A percentile compares a stretch with the other conserved stretches of the same genome.
Conservation (phyloP, 2,329 filamentous ascomycete species). For the Fusarium udum region DNA sequence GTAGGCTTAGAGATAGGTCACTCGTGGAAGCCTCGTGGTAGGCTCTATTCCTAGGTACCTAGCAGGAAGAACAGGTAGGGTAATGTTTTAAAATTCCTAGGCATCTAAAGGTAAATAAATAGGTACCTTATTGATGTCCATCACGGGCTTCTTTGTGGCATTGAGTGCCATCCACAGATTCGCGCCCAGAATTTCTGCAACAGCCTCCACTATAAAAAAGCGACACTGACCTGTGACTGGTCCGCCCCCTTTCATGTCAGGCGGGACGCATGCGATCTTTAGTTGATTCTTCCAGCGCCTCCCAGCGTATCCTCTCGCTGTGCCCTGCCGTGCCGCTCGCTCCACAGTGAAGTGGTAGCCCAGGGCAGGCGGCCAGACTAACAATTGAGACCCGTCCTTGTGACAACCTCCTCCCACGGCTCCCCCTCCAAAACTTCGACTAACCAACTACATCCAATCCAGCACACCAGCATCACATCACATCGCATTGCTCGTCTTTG, state of each 20-base stretch:
- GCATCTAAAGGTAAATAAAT: not conserved
- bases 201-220: slow-evolving; percentile 6
- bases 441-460: slow-evolving; percentile 33
- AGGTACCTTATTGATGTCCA: not conserved
- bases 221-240: slow-evolving; percentile 18
- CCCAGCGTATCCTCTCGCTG: slow-evolving; percentile 21
- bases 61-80: not conserved
- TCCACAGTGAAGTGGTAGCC: slow-evolving; percentile 16
- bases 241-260: not conserved
- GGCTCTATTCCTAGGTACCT: not conserved
- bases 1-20: not conserved
- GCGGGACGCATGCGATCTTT: slow-evolving; percentile 15
- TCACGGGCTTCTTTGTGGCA: not conserved
- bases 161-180: not conserved
- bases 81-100: not conserved
- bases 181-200: not conserved
- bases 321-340: slow-evolving; percentile 13
- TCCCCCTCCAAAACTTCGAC: slow-evolving; percentile 38
- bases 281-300: slow-evolving; percentile 19
- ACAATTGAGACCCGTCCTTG: slow-evolving; percentile 30
- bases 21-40: not conserved
- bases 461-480: slow-evolving; percentile 22
- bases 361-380: slow-evolving; percentile 18
- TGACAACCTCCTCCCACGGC: slow-evolving; percentile 38
- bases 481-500: slow-evolving; percentile 38